Percentiles rank a stretch among this genome's conserved stretches.
Evolutionary conservation across 108 stramenopile species (phyloP).

Genomic region (Nannochloropsis salina): DNA sequence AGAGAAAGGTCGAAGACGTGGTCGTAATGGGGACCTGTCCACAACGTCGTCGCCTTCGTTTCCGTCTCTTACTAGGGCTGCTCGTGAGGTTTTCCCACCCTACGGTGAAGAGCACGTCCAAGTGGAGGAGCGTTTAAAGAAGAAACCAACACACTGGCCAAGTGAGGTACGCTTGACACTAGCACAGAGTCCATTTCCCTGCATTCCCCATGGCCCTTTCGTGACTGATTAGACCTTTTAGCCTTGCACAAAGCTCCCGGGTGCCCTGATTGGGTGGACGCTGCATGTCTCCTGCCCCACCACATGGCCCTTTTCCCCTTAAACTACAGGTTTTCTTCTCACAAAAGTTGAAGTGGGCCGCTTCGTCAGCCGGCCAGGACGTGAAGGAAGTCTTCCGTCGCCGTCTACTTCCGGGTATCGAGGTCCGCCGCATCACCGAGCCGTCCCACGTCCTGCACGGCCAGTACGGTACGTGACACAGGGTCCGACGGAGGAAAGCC

Average conservation of each 20-base stretch:
- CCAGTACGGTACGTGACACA: background rate
- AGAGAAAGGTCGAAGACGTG: background rate
- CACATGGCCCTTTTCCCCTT: background rate
- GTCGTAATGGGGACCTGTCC: slow-evolving; percentile 5
- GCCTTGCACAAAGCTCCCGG: too few species aligned
- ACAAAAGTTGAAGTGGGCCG: background rate
- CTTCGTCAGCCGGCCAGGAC: background rate
- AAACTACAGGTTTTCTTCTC: background rate
- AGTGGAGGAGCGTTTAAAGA: too few species aligned
- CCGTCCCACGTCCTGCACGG: background rate
- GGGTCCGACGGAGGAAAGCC: background rate
- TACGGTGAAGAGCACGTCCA: too few species aligned
- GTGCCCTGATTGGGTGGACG: background rate
- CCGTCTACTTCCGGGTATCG: slow-evolving; percentile 7
- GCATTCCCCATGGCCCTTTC: too few species aligned
- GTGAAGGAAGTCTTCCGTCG: background rate
- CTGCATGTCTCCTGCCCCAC: background rate
- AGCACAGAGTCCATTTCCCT: too few species aligned
- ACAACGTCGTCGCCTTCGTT: too few species aligned
- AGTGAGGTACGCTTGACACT: too few species aligned
- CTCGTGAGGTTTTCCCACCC: too few species aligned
- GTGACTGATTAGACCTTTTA: too few species aligned
- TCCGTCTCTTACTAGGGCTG: too few species aligned
- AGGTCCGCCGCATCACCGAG: slow-evolving; percentile 11
- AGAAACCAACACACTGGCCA: too few species aligned